These are phyloP conservation scores for Saccharomycopsis javanensis DNA, from an alignment of 805 yeast genomes.

Conservation along the genomic window DNA sequence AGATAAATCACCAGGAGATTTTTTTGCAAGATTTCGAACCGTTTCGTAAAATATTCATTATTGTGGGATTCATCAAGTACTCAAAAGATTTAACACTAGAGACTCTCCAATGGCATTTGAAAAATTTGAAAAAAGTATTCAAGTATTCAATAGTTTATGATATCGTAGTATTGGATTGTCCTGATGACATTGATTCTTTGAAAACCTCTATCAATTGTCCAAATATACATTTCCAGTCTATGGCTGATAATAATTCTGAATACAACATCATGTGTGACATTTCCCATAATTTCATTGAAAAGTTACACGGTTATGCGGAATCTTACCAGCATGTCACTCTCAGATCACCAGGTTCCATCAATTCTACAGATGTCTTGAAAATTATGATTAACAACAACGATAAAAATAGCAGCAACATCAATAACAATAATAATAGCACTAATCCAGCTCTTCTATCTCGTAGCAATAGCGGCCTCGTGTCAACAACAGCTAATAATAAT, in stretches of 20 bases:
- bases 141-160: slow-evolving; percentile 49
- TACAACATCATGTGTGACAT: slow-evolving; percentile 71
- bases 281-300: slow-evolving; percentile 49
- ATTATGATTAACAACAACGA: slow-evolving; percentile 28
- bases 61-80: slow-evolving; percentile 38
- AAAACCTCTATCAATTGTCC: neutral
- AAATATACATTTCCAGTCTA: slow-evolving; percentile 19
- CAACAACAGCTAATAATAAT: neutral
- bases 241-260: slow-evolving; percentile 23
- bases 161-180: slow-evolving; percentile 44
- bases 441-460: slow-evolving; percentile 6
- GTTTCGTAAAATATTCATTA: slow-evolving; percentile 64
- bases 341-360: slow-evolving; percentile 67
- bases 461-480: slow-evolving; percentile 15
- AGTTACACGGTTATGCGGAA: slow-evolving; percentile 58
- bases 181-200: neutral
- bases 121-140: slow-evolving; percentile 35
- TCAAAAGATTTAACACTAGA: slow-evolving; percentile 21
- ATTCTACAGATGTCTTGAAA: slow-evolving; percentile 37
- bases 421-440: slow-evolving; percentile 21
- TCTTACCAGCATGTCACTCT: slow-evolving; percentile 72
- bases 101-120: slow-evolving; percentile 25
- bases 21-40: slow-evolving; percentile 87
- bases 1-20: slow-evolving; percentile 45
- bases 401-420: slow-evolving; percentile 25